phyloP scores from a whole-genome alignment of 2,329 filamentous ascomycete species.

The Aspergillus arachidicola region DNA sequence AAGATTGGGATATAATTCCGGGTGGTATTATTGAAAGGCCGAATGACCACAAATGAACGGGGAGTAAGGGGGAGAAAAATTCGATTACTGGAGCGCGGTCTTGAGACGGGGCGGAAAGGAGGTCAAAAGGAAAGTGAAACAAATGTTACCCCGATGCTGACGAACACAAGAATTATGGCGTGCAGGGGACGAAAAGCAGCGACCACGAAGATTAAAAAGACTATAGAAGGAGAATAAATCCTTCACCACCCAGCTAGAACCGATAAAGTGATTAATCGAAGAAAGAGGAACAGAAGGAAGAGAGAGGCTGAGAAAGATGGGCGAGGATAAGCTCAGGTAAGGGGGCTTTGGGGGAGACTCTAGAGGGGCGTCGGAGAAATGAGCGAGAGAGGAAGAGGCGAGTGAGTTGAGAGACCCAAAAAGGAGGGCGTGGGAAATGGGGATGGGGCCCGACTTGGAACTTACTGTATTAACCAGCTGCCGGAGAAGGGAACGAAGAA shows the following conservation, averaged over 20 bases:
- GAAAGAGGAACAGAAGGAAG: conserved; percentile 16
- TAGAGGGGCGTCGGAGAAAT: conserved; percentile 4
- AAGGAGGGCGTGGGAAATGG: conserved; percentile 11
- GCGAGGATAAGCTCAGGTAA: conserved; percentile 26
- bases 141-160: conserved; percentile 15
- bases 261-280: conserved; percentile 18
- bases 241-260: conserved; percentile 10
- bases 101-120: conserved; percentile 22
- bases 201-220: conserved; percentile 7
- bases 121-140: conserved; percentile 23
- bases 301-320: conserved; percentile 14
- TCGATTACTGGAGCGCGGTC: conserved; percentile 19
- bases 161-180: not conserved
- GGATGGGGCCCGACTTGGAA: not conserved
- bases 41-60: conserved; percentile 15
- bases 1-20: conserved; percentile 13
- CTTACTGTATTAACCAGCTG: not conserved
- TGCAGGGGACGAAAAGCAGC: not conserved
- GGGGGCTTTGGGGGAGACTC: conserved; percentile 21
- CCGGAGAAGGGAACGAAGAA: conserved; percentile 4
- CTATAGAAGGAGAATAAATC: conserved; percentile 11
- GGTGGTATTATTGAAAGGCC: conserved; percentile 15
- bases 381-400: not conserved
- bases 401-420: not conserved
- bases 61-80: conserved; percentile 22